phyloP scores from a whole-genome alignment of 2,329 filamentous ascomycete genomes.

The Celoporthe dispersa region DNA sequence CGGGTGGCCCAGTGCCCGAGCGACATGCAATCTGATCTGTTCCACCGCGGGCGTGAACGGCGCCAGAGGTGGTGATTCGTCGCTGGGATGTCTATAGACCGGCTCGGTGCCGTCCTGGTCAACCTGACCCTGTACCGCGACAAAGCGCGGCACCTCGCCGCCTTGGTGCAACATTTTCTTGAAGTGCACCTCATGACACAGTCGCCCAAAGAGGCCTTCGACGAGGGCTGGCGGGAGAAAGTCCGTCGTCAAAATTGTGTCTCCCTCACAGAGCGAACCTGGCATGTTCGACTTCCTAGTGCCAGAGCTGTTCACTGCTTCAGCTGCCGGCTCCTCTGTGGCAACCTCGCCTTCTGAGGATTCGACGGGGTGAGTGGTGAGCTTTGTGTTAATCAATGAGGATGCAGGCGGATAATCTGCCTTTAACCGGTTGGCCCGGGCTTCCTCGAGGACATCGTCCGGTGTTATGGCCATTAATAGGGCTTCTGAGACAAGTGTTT shows the following conservation, averaged over 20 bases:
- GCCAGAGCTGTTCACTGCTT: constrained; percentile 31
- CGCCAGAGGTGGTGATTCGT: constrained; percentile 79
- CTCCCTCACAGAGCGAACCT: constrained; percentile 74
- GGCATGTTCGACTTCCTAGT: constrained; percentile 36
- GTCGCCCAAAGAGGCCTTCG: constrained; percentile 67
- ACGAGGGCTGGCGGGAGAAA: constrained; percentile 64
- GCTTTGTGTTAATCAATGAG: neutral
- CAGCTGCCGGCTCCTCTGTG: neutral
- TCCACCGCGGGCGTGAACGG: constrained; percentile 77
- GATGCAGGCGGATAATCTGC: neutral
- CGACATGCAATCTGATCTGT: constrained; percentile 69
- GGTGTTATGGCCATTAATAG: constrained; percentile 21
- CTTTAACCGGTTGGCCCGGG: neutral
- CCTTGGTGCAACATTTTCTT: constrained; percentile 91
- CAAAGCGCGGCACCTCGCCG: constrained; percentile 87
- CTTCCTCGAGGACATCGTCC: constrained; percentile 1
- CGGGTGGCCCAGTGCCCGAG: constrained; percentile 74
- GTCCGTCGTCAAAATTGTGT: constrained; percentile 74
- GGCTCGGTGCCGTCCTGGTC: constrained; percentile 74
- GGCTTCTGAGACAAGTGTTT: constrained; percentile 14
- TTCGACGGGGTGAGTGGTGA: neutral
- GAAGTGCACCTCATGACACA: constrained; percentile 81
- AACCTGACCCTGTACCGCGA: constrained; percentile 83
- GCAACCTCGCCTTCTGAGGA: neutral
- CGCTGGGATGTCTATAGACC: constrained; percentile 92